Evolutionary conservation across 805 yeast species (phyloP), one percentile per base, ranked within the genome.

Genomic region (Pichia phayaonensis): DNA sequence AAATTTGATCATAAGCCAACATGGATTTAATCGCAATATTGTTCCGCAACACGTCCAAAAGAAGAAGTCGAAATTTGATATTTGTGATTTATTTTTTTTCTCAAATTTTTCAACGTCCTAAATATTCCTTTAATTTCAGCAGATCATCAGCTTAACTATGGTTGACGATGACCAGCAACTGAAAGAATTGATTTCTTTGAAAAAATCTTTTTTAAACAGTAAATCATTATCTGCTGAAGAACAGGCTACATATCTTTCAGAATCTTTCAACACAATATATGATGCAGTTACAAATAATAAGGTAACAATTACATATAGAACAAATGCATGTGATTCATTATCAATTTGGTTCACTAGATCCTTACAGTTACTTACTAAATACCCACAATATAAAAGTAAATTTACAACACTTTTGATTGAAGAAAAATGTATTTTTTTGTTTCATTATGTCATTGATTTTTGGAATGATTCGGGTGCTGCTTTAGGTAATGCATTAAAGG

Each of bases 391-490:
- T 20, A 49, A 26, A 11, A 4, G 22, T 1, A 24, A 42, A 8
- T 47, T 61, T 10, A 16, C 13, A n/a, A 8, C 11, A 3, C 27
- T 59, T 12, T 40, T 62, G 4, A 44, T 50, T 11, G 29, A 26
- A 18, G 59, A 63, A 2, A 60, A 54, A 15, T 58, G 73, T 7
- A 61, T 64, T 26, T 55, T 50, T 24, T 49, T 81, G 1, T 78
- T 79, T 58, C 70, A 70, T 23, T 84, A 77, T 61, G 73, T 84
- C 15, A 66, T 83, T 39, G 90, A 82, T 56, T 81, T 77, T 61
- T 82, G 90, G 81, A 80, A 79, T 48, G 86, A 83, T 46, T 76
- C 86, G 1, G 82, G 84, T 5, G 80, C 86, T 2, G 82, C 95
- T 0, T 63, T 86, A 26, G 80, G 84, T 7, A 86, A 84, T 59